Percentiles rank a stretch among this genome's conserved stretches.
Evolutionary conservation across 2,329 filamentous ascomycete species (phyloP).

Genomic region (Periconia digitata): DNA sequence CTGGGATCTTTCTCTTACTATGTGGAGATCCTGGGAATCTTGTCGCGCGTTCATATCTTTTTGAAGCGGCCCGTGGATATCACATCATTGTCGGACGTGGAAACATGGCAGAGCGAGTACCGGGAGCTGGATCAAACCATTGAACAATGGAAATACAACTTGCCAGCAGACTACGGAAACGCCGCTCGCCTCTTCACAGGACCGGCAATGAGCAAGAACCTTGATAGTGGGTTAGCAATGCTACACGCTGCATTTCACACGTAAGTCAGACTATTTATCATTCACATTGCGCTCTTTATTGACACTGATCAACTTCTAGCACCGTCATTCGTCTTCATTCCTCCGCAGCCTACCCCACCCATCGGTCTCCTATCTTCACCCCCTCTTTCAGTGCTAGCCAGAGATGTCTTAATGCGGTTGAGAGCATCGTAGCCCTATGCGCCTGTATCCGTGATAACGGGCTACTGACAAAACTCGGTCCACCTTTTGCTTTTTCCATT

Average conservation of each 20-base stretch:
- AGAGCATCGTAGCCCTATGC: slow-evolving; percentile 69
- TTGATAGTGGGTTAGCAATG: slow-evolving; percentile 87
- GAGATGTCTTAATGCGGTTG: slow-evolving; percentile 76
- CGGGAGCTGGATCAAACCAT: slow-evolving; percentile 80
- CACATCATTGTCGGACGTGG: slow-evolving; percentile 77
- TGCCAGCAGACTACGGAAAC: slow-evolving; percentile 83
- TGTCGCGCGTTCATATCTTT: slow-evolving; percentile 86
- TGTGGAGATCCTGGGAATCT: slow-evolving; percentile 82
- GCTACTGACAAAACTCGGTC: slow-evolving; percentile 78
- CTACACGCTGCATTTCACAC: slow-evolving; percentile 89
- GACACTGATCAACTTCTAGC: slow-evolving; percentile 40
- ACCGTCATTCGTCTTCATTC: slow-evolving; percentile 89
- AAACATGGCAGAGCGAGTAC: slow-evolving; percentile 86
- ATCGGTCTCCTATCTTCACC: slow-evolving; percentile 83
- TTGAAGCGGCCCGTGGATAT: slow-evolving; percentile 77
- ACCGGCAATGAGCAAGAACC: slow-evolving; percentile 63
- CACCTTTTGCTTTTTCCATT: slow-evolving; percentile 87
- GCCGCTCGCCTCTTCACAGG: slow-evolving; percentile 72
- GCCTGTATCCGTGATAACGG: slow-evolving; percentile 74
- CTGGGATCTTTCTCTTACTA: slow-evolving; percentile 88
- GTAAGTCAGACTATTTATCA: slow-evolving; percentile 52
- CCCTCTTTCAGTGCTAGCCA: slow-evolving; percentile 85
- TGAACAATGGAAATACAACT: slow-evolving; percentile 78
- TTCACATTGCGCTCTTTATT: background rate
- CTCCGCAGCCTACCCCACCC: slow-evolving; percentile 89